Evolutionary conservation across 805 yeast species (phyloP).

Genomic region (Saccharomycodes ludwigii): DNA sequence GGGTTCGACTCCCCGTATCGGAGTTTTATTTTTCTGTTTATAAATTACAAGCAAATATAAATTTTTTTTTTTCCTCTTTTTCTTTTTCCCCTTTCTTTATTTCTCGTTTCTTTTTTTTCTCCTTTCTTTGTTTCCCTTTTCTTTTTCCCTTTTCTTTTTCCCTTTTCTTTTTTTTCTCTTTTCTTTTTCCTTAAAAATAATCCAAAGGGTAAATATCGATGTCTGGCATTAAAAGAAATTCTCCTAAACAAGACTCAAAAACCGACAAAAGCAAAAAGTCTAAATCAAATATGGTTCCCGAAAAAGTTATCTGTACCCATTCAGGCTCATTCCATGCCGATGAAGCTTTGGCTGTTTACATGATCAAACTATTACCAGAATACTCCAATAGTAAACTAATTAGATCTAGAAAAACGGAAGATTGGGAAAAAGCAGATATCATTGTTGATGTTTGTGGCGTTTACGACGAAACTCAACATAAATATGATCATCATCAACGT

Average conservation of each 20-base stretch:
- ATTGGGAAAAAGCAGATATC: conserved; percentile 79
- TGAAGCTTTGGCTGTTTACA: conserved; percentile 85
- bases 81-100: too few relatives aligned
- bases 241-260: too few relatives aligned
- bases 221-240: too few relatives aligned
- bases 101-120: too few relatives aligned
- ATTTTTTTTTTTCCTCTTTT: neutral
- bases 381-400: conserved; percentile 55
- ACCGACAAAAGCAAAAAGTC: neutral
- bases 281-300: too few relatives aligned
- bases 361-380: conserved; percentile 62
- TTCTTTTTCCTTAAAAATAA: too few relatives aligned
- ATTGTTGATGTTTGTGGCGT: conserved; percentile 92
- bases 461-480: conserved; percentile 67
- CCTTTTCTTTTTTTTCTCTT: too few relatives aligned
- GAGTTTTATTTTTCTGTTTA: conserved; percentile 5
- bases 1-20: conserved; percentile 13
- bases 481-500: conserved; percentile 93
- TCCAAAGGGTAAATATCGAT: too few relatives aligned
- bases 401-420: conserved; percentile 73
- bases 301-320: conserved; percentile 66
- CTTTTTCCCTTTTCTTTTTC: neutral
- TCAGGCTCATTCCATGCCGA: conserved; percentile 96
- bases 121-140: neutral
- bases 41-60: too few relatives aligned